Base-by-base conservation (phyloP, 2,329 filamentous ascomycete genomes). In the Berkeleyomyces basicola region DNA sequence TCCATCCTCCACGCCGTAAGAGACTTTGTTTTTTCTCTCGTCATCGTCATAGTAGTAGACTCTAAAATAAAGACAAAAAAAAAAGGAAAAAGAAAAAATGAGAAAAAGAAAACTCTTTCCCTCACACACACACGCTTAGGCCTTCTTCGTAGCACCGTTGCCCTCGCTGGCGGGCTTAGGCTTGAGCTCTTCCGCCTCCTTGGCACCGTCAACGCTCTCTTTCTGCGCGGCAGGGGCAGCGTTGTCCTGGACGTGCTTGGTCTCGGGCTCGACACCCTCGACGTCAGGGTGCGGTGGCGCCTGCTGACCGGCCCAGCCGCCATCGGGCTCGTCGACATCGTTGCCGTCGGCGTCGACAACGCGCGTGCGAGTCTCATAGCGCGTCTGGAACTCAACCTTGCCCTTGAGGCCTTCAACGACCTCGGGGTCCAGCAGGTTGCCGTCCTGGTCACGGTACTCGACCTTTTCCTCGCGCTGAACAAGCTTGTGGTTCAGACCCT, bases 351-450 rank as follows among this genome's bases (percentile, higher is more conserved):
- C 82, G 72, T 96, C 90, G 47, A 96, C 79, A 63, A 97, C 74
- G 64, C 89, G 85, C 7, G 90, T 96, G 67, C 88, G 82, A n/a
- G 92, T 96, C 78, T 97, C 92, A 72, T 96, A 96, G 67, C 86
- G 87, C 10, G 93, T 97, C 76, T 95, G 85, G 76, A 99, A 96
- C 69, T 90, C 89, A 65, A 97, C 91, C 74, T 96, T 95, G 69
- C 92, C 93, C 72, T 92, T 82, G 40, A 99, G 82, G 23, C 82
- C 82, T 69, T 87, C 83, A 64, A 99, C 90, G 71, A 96, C 83
- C 70, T 90, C 87, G 62, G 87, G 83, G 70, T 92, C 78, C 40
- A 99, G 81, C 40, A 97, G 73, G 70, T 96, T 96, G 67, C 93
- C 93, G 68, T 95, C 80, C 73, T 96, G 89, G 72, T 97, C 93